Evolutionary conservation across 805 yeast genomes (phyloP), one percentile per base, ranked within the genome.

Genomic region (Cyberlindnera veronae): DNA sequence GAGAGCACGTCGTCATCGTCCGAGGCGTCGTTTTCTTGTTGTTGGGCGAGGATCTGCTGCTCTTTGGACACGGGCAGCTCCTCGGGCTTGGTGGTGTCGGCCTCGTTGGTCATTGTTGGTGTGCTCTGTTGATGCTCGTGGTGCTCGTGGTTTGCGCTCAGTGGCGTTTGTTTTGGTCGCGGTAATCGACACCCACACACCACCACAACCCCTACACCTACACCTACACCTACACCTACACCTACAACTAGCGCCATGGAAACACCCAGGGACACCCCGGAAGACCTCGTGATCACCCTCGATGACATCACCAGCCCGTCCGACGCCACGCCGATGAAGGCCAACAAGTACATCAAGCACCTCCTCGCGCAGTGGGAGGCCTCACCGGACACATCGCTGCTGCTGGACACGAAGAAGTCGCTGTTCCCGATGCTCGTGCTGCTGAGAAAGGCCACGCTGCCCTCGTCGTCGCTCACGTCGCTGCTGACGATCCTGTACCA

Each of bases 401-500:
- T 74, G 1, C 41, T 50, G 3, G 79, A 77, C 29, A 76, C 83
- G 3, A 73, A 72, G 50, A 61, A 53, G 37, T 63, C 72, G 45
- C 51, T 81, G 20, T 65, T 72, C 29, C 81, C 83, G 4, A 52
- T 74, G 29, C 55, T 87, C 28, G 76, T 78, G 3, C 63, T 68
- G 44, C 66, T 88, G 16, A 66, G 87, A 6, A 66, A 70, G 21
- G 50, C 57, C 8, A 51, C 56, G 1, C 46, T 80, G 1, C 56
- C 62, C 2, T 20, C 37, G 1, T 75, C 74, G 27, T 56, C 71
- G 53, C 58, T 77, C 30, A 72, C 72, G 0, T 72, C 84, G 1
- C 60, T 88, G 23, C 64, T 79, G 3, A 81, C 86, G 0, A 73
- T 84, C 2, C 50, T 82, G 8, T 68, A 72, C 47, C 71, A 80